Evolutionary conservation across 78 protist species (phyloP), one percentile per base, ranked within the genome.

Genomic region (Bigelowiella natans): DNA sequence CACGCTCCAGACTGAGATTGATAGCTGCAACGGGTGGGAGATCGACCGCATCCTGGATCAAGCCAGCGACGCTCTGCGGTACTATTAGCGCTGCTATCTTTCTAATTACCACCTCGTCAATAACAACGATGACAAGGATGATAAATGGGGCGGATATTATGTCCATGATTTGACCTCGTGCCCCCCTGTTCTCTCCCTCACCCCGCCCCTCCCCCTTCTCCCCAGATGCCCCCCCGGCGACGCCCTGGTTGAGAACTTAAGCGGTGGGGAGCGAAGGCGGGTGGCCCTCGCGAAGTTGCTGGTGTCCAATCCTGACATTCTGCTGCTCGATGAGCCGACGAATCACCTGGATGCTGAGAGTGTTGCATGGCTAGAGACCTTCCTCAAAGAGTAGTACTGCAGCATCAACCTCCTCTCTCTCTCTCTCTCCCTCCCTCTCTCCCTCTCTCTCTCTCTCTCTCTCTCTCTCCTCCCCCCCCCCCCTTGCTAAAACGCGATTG

Each of bases 271-370:
- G 18, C 73, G 73, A 51, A 51, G 73, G 18, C 73, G 73, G 7
- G 73, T 51, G 7, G 73, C 73, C 7, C 73, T 51, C 73, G 73
- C 73, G 73, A 51, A 51, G 73, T 18, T 51, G 7, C 73, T 51
- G 73, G 73, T 51, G 18, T 51, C 73, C 34, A 18, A 18, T 2
- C 91, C 2, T 18, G 96, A 95, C 51, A 1, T 93, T 29, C 92
- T 97, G 40, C 63, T 97, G 29, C 95, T 97, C 34, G 99, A 97
- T 88, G 99, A 97, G 93, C 98, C 98, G 37, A 94, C 97, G 7
- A 97, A 97, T 93, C 97, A 95, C 88, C 88, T 97, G 89, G 98
- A 97, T 91, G 87, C 96, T 18, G 73, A 51, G 73, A 51, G 73
- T 18, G 93, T 97, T 85, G 64, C 95, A 1, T 96, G 98, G 99